Evolutionary conservation across 108 stramenopile genomes (phyloP), one percentile per base, ranked within the genome.

Genomic region (Schizochytrium sp.): DNA sequence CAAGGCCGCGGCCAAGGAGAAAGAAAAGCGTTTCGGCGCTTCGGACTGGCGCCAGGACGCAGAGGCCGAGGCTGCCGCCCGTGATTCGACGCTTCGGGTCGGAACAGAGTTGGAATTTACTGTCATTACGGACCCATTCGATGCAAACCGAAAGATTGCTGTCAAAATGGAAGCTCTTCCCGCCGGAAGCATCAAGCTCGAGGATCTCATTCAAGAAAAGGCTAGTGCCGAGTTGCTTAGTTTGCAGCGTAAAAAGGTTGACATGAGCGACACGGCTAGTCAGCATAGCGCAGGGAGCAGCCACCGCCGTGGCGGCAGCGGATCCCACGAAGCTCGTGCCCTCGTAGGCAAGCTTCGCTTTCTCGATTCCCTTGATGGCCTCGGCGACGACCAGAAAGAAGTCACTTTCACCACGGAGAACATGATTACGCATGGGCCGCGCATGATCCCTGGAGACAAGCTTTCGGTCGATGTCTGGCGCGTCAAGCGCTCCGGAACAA

Each of bases 41-140:
- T 83, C 76, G n/a, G 76, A 83, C n/a, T 83, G 76, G 76, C 76
- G 76, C 6, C 76, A 83, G 51, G 48, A 47, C 23, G 48, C 76
- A 6, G 76, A 83, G 45, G 25, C 28, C 10, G 48, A 47, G 19
- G 76, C 48, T 34, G 23, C 25, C 8, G 51, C 48, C 6, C 6
- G 76, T 12, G 76, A 47, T 34, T 12, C 45, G 12, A 23, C 48
- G n/a, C 76, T 83, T 23, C 76, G 76, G 6, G 48, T 83, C 1
- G 76, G 76, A 43, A 53, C 51, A 6, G 76, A 83, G 76, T 5
- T 83, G 5, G 76, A 83, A 45, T 83, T 83, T 34, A 53, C 45
- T 0, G 76, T 83, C 19, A 28, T 83, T 23, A 12, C 48, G 19
- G 76, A 83, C 51, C 76, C 76, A 12, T 53, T 83, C 51, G 23